phyloP scores from a whole-genome alignment of 192 early-diverging fungal species.

The Mortierella antarctica region DNA sequence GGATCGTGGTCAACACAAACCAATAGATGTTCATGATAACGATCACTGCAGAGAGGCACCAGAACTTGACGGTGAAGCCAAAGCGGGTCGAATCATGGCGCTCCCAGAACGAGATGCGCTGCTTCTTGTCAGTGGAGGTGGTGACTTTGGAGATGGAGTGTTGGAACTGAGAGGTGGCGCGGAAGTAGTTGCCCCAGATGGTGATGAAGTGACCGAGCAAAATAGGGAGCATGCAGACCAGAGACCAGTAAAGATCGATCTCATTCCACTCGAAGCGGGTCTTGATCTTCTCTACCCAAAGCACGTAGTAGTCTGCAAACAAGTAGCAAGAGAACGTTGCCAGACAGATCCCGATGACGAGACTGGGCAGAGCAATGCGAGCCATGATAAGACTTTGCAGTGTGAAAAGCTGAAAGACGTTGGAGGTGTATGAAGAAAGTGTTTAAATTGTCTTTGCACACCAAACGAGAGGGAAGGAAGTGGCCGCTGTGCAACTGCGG shows the following conservation, averaged over 20 bases:
- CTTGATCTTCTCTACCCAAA: slow-evolving; percentile 28
- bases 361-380: slow-evolving; percentile 7
- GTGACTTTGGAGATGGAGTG: slow-evolving; percentile 45
- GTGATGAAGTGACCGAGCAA: slow-evolving; percentile 48
- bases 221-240: slow-evolving; percentile 36
- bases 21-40: slow-evolving; percentile 36
- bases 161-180: slow-evolving; percentile 26
- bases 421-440: neutral
- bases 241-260: slow-evolving; percentile 43
- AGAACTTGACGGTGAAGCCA: slow-evolving; percentile 27
- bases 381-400: neutral
- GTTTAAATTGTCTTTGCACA: too few relatives aligned
- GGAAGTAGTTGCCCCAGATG: slow-evolving; percentile 54
- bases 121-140: slow-evolving; percentile 14
- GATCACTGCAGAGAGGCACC: slow-evolving; percentile 11
- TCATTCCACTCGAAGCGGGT: slow-evolving; percentile 21
- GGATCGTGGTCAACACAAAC: slow-evolving; percentile 25
- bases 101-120: slow-evolving; percentile 37
- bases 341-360: slow-evolving; percentile 23
- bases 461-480: neutral
- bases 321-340: slow-evolving; percentile 14
- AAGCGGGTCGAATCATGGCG: slow-evolving; percentile 39
- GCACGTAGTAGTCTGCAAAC: slow-evolving; percentile 37
- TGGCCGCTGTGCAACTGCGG: neutral
- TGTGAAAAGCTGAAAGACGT: neutral